Conservation (phyloP, 805 yeast genomes). For the Candida taoyuanica region DNA sequence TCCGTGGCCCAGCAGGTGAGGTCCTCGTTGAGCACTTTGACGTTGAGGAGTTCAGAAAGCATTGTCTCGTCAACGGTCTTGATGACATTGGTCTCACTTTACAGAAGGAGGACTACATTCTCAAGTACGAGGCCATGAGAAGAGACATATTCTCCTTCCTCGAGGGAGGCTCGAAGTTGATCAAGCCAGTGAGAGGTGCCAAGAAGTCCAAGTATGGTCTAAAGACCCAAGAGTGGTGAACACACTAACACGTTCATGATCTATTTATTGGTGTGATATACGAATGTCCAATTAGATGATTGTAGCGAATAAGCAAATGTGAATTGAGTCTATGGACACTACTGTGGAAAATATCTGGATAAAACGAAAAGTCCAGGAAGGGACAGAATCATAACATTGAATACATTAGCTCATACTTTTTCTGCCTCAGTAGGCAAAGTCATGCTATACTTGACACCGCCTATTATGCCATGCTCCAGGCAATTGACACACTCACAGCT, state of each 20-base stretch:
- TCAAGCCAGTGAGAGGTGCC: slow-evolving; percentile 62
- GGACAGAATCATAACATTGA: too few relatives aligned
- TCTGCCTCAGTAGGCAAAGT: not conserved
- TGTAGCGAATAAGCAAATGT: too few relatives aligned
- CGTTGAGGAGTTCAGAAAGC: slow-evolving; percentile 88
- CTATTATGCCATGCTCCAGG: slow-evolving; percentile 21
- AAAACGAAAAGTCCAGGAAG: too few relatives aligned
- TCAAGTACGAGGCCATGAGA: slow-evolving; percentile 72
- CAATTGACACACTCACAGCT: slow-evolving; percentile 16
- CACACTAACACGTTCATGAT: too few relatives aligned
- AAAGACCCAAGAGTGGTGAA: slow-evolving; percentile 69
- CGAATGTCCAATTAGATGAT: too few relatives aligned
- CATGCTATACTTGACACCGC: slow-evolving; percentile 13
- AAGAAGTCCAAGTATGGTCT: slow-evolving; percentile 65
- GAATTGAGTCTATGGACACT: too few relatives aligned
- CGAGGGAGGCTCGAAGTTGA: slow-evolving; percentile 77
- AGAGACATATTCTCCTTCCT: slow-evolving; percentile 81
- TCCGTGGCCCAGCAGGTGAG: slow-evolving; percentile 60
- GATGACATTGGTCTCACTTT: slow-evolving; percentile 96
- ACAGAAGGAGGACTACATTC: slow-evolving; percentile 77
- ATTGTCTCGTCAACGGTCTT: slow-evolving; percentile 89
- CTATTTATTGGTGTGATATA: not conserved
- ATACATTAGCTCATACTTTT: too few relatives aligned
- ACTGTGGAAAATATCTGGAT: too few relatives aligned
- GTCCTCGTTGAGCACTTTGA: slow-evolving; percentile 80